Conservation (phyloP, 768 basidiomycete genomes). For the Termitomyces sp. region DNA sequence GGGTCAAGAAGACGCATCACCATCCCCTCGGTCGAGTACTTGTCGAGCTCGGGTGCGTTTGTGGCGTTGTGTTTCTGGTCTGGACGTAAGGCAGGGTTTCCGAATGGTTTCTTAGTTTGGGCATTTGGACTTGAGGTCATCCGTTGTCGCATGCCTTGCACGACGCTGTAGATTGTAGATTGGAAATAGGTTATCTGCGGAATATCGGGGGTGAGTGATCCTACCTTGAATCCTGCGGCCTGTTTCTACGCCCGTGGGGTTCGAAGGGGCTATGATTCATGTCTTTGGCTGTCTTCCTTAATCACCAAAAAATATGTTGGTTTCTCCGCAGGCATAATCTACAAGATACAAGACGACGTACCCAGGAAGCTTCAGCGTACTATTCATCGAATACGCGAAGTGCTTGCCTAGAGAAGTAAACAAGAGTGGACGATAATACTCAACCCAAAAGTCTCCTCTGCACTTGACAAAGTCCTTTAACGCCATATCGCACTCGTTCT, state of each 20-base stretch:
- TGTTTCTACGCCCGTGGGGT: constrained; percentile 43
- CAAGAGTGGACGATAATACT: constrained; percentile 82
- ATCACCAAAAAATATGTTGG: neutral
- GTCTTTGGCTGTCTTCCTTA: constrained; percentile 67
- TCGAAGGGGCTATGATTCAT: constrained; percentile 76
- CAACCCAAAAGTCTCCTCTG: constrained; percentile 79
- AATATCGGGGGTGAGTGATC: neutral
- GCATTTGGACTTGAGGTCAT: constrained; percentile 54
- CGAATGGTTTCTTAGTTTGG: constrained; percentile 35
- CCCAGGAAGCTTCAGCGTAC: constrained; percentile 81
- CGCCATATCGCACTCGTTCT: constrained; percentile 61
- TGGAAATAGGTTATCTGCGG: neutral
- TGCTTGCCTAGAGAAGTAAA: constrained; percentile 87
- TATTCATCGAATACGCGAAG: constrained; percentile 92
- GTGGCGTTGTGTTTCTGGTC: constrained; percentile 31
- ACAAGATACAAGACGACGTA: constrained; percentile 26
- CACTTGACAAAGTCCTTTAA: constrained; percentile 57
- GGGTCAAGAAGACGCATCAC: constrained; percentile 60
- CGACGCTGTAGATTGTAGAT: constrained; percentile 42
- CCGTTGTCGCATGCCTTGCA: constrained; percentile 78
- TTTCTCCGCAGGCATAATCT: neutral
- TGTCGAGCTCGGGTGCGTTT: constrained; percentile 30
- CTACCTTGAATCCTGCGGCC: constrained; percentile 33
- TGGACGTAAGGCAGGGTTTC: constrained; percentile 31
- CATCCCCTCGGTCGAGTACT: constrained; percentile 53